phyloP scores from a whole-genome alignment of 192 early-diverging fungal genomes.

The Coemansia aciculifera region DNA sequence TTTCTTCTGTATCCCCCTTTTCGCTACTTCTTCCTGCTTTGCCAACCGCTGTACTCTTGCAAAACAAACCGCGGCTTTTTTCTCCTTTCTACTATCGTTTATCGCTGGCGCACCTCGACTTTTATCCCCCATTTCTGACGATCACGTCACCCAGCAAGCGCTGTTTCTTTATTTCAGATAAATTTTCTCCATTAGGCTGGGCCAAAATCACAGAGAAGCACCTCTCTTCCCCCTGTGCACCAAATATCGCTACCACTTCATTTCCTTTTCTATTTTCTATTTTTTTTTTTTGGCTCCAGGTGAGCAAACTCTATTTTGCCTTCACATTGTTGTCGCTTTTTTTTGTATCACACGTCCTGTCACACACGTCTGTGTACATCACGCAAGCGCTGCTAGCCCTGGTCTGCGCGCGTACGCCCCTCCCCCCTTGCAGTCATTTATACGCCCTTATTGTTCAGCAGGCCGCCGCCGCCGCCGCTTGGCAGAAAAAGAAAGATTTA shows the following conservation, averaged over 20 bases:
- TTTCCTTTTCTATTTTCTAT: slow-evolving; percentile 2
- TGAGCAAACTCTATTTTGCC: slow-evolving; percentile 1
- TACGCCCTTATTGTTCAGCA: slow-evolving; percentile 5
- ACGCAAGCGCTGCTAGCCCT: not conserved
- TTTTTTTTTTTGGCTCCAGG: not conserved
- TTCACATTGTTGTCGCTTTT: not conserved
- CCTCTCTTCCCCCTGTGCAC: not conserved
- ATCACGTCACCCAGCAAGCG: not conserved
- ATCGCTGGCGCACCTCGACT: not conserved
- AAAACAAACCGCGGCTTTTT: not conserved
- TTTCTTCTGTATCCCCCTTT: not conserved
- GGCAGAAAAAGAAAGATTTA: not conserved
- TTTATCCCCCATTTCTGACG: slow-evolving; percentile 1
- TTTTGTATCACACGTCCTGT: not conserved
- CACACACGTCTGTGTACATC: not conserved
- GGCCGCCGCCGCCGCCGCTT: slow-evolving; percentile 4
- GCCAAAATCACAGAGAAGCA: slow-evolving; percentile 1
- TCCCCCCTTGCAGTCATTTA: slow-evolving; percentile 4
- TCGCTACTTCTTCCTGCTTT: not conserved
- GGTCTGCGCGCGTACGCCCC: slow-evolving; percentile 1
- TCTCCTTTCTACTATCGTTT: not conserved
- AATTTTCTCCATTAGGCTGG: not conserved
- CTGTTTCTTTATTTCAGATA: not conserved
- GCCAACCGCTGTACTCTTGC: not conserved
- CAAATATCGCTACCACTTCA: slow-evolving; percentile 7